phyloP scores from a whole-genome alignment of 768 basidiomycete species.

The Kwoniella botswanensis region DNA sequence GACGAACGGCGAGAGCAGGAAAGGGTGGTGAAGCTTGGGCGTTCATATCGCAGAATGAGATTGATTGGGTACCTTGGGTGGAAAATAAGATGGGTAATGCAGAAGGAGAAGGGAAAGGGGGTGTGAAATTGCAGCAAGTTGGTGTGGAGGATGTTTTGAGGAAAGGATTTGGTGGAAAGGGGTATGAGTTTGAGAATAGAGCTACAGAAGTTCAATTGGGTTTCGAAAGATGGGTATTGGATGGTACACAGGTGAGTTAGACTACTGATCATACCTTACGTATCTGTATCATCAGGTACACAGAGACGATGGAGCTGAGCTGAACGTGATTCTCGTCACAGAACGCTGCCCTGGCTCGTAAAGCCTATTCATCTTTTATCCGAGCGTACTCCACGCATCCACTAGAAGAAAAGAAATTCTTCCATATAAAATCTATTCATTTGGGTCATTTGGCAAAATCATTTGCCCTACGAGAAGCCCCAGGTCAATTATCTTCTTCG shows the following conservation, averaged over 20 bases:
- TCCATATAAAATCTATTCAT: constrained; percentile 92
- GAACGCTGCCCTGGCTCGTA: constrained; percentile 78
- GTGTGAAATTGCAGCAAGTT: constrained; percentile 66
- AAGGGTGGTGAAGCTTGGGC: constrained; percentile 96
- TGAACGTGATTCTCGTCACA: constrained; percentile 54
- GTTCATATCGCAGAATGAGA: constrained; percentile 83
- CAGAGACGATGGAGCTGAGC: too few relatives aligned
- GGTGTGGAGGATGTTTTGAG: constrained; percentile 73
- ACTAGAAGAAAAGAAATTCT: constrained; percentile 90
- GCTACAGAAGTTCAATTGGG: constrained; percentile 95
- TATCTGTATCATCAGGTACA: not conserved
- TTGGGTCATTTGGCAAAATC: constrained; percentile 73
- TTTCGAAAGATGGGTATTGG: constrained; percentile 91
- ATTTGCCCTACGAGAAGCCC: constrained; percentile 56
- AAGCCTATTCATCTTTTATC: constrained; percentile 88
- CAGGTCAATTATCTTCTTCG: constrained; percentile 35
- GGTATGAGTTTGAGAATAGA: constrained; percentile 77
- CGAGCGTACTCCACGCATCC: constrained; percentile 98
- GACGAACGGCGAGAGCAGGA: constrained; percentile 94
- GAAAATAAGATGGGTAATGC: constrained; percentile 76
- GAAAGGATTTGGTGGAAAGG: constrained; percentile 84
- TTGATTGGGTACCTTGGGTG: constrained; percentile 88
- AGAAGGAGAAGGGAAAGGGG: constrained; percentile 24
- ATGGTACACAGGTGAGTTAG: constrained; percentile 68
- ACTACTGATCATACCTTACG: not conserved